Evolutionary conservation across 441 rosid genomes (phyloP), one percentile per base, ranked within the genome.

Genomic region (Mallotus repandus): DNA sequence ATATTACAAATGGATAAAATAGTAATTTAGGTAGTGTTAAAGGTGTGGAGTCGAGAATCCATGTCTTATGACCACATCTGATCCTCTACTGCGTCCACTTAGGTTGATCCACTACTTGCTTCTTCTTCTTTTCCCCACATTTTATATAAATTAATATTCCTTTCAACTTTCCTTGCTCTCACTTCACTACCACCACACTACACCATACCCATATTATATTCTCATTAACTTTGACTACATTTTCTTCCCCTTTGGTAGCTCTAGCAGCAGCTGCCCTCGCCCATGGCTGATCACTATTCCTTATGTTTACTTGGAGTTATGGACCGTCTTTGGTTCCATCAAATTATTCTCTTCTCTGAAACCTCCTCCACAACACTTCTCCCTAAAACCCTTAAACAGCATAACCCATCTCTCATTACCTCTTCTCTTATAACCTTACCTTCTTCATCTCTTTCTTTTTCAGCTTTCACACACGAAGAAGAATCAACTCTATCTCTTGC

Each of bases 241-340:
- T 67, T 56, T 71, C 65, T 29, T 50, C 62, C 61, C 6, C 22
- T 46, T 38, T 1, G 21, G 18, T 4, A 4, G 18, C 19, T 43
- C 67, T 48, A 45, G 46, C 53, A n/a, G 22, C 2, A 25, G 29
- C 29, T 25, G 29, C 29, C 29, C 29, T 50, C 35, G 13, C 13
- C 72, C 13, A 83, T 84, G 83, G 87, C 84, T 22, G 77, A 77
- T 61, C 72, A 61, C 29, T 50, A 67, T 70, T 74, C 82, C 29
- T 43, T 74, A 0, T 81, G 77, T 74, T 70, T 86, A n/a, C 48
- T 82, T 25, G 73, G 66, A 65, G 77, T 75, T 50, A 89, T 87
- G 93, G 91, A 89, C 69, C 79, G 84, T 29, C 87, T 87, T 41
- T 87, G 93, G 93, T 84, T 87, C 71, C 81, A 86, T 64, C 81